These are phyloP conservation scores for Erodium moschatum DNA, from an alignment of 441 rosid genomes.

Conservation along the genomic window DNA sequence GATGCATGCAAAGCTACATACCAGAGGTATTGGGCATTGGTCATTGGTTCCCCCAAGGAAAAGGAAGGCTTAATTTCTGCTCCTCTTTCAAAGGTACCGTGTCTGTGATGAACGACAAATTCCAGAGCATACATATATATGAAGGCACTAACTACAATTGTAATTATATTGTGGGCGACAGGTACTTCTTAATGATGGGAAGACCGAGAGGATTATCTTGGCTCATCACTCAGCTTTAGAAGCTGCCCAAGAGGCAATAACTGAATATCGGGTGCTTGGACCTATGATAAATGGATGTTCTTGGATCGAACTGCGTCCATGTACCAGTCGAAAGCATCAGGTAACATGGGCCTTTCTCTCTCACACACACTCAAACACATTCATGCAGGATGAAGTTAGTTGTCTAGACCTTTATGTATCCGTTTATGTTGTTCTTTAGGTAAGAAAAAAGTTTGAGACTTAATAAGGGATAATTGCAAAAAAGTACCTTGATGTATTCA, in stretches of 20 bases:
- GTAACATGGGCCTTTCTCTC: slow-evolving; percentile 20
- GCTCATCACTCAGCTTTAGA: slow-evolving; percentile 55
- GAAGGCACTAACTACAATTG: background rate
- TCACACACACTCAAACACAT: too few species aligned
- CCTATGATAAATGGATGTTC: slow-evolving; percentile 67
- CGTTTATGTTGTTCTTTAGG: too few species aligned
- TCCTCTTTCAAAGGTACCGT: slow-evolving; percentile 66
- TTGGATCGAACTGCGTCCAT: slow-evolving; percentile 53
- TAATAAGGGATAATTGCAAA: too few species aligned
- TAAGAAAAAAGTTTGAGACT: too few species aligned
- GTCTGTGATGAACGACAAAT: background rate
- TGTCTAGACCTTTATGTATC: too few species aligned
- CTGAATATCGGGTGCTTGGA: slow-evolving; percentile 74
- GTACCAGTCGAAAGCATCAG: slow-evolving; percentile 63
- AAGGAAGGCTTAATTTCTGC: slow-evolving; percentile 67
- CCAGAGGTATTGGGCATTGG: slow-evolving; percentile 77
- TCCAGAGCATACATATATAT: slow-evolving; percentile 3
- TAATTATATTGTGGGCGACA: slow-evolving; percentile 17
- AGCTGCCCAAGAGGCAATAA: slow-evolving; percentile 65
- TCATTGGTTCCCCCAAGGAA: slow-evolving; percentile 74
- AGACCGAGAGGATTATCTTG: slow-evolving; percentile 70
- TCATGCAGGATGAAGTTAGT: too few species aligned
- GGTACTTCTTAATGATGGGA: slow-evolving; percentile 83
- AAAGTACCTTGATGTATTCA: too few species aligned
- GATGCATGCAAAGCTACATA: slow-evolving; percentile 59